Conservation (phyloP, 768 basidiomycete species). For the Infundibulicybe gibba region DNA sequence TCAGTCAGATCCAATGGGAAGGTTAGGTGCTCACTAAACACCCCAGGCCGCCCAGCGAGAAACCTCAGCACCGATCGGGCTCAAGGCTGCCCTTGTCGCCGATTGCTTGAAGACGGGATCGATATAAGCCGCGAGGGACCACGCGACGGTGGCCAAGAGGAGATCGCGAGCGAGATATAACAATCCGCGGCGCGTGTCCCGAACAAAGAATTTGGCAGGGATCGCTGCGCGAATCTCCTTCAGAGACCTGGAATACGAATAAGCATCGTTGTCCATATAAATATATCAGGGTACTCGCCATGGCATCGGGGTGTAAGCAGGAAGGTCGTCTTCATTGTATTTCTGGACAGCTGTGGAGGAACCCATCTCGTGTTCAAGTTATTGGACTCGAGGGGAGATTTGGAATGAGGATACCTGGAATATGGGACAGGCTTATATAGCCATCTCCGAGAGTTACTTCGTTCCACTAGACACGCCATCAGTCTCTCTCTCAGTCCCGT, state of each 20-base stretch:
- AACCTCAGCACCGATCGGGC: background rate
- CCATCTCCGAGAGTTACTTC: no score
- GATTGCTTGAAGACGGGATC: background rate
- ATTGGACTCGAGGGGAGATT: no score
- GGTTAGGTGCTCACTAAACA: background rate
- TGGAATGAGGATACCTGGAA: no score
- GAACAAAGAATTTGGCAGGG: background rate
- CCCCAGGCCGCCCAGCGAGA: background rate
- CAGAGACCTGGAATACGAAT: background rate
- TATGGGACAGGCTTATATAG: no score
- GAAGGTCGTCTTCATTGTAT: background rate
- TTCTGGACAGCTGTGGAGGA: background rate
- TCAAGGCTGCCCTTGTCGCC: background rate
- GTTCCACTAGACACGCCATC: no score
- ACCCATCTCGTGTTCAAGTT: background rate
- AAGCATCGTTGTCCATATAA: background rate
- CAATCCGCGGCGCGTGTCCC: background rate
- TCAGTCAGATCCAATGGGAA: background rate
- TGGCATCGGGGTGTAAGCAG: background rate
- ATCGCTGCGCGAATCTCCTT: background rate
- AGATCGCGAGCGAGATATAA: slow-evolving; percentile 1
- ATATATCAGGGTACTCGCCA: background rate
- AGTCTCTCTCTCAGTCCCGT: no score
- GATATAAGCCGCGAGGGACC: background rate
- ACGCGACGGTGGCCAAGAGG: background rate